A percentile compares a stretch with the other conserved stretches of the same genome.
phyloP scores from a whole-genome alignment of 345 rosid species.

The Eucalyptus regnans region DNA sequence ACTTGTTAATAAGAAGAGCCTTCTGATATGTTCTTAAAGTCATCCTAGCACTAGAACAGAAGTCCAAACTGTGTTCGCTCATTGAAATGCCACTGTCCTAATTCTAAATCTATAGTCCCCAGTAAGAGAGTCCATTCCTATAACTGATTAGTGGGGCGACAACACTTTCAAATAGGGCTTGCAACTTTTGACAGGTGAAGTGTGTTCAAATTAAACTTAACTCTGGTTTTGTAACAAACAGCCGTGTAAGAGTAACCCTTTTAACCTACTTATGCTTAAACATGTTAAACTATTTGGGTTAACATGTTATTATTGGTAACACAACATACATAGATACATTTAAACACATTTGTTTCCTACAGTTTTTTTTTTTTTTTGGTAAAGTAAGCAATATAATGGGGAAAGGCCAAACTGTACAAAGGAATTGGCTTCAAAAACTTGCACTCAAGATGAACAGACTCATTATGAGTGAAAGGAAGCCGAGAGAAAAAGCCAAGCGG shows the following conservation, averaged over 20 bases:
- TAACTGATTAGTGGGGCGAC: neutral
- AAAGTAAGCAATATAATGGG: too few species aligned
- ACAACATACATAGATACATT: neutral
- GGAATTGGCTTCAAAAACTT: too few species aligned
- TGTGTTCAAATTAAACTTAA: neutral
- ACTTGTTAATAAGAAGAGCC: neutral
- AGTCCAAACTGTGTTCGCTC: neutral
- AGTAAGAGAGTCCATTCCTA: neutral
- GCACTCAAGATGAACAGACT: too few species aligned
- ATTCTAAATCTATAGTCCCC: neutral
- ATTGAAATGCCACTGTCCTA: neutral
- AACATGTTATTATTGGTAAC: neutral
- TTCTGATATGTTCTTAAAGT: neutral
- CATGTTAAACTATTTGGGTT: neutral
- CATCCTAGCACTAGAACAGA: neutral
- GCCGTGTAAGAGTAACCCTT: neutral
- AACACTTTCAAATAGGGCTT: neutral
- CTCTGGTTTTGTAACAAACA: neutral
- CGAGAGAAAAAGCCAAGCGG: too few species aligned
- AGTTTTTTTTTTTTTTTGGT: too few species aligned
- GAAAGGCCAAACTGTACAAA: too few species aligned
- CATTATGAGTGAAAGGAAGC: too few species aligned
- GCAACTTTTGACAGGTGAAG: neutral
- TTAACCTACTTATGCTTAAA: neutral
- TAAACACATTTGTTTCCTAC: neutral